Percentiles rank a stretch among this genome's conserved stretches.
phyloP scores from a whole-genome alignment of 129 eudicot genomes.

The Lonicera japonica region DNA sequence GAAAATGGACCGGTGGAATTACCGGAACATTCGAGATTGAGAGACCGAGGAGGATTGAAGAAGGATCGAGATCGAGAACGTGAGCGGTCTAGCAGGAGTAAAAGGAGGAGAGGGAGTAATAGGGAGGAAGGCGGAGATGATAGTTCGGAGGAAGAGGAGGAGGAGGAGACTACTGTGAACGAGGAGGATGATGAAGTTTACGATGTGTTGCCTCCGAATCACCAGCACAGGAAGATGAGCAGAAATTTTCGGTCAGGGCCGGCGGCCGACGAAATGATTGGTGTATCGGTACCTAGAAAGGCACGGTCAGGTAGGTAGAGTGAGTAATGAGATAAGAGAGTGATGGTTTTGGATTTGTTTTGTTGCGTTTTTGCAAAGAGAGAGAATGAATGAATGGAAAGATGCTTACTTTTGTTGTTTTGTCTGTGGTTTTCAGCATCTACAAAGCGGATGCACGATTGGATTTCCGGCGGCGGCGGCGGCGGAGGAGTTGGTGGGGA shows the following conservation, averaged over 20 bases:
- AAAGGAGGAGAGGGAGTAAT: constrained; percentile 51
- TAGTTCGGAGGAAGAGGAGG: constrained; percentile 75
- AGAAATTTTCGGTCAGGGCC: constrained; percentile 49
- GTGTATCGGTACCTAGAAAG: constrained; percentile 82
- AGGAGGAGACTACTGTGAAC: no score
- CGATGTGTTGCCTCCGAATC: constrained; percentile 53
- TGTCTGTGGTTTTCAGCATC: constrained; percentile 52
- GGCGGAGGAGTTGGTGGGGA: constrained; percentile 40
- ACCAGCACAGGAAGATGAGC: constrained; percentile 25
- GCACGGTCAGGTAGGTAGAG: constrained; percentile 99
- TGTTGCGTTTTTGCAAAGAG: no score
- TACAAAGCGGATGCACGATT: constrained; percentile 85
- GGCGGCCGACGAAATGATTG: constrained; percentile 83
- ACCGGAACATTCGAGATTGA: constrained; percentile 49
- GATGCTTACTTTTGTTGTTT: background rate
- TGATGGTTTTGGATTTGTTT: background rate
- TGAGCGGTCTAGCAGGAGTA: constrained; percentile 49
- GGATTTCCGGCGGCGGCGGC: constrained; percentile 48
- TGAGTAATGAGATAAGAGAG: background rate
- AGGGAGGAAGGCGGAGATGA: constrained; percentile 60
- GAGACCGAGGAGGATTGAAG: constrained; percentile 58
- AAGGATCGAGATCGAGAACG: constrained; percentile 46
- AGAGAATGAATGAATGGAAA: background rate
- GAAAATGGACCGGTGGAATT: constrained; percentile 67
- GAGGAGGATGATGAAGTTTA: constrained; percentile 69